Evolutionary conservation across 1,284 basidiomycete genomes (phyloP).

Genomic region (Porodaedalea pini): DNA sequence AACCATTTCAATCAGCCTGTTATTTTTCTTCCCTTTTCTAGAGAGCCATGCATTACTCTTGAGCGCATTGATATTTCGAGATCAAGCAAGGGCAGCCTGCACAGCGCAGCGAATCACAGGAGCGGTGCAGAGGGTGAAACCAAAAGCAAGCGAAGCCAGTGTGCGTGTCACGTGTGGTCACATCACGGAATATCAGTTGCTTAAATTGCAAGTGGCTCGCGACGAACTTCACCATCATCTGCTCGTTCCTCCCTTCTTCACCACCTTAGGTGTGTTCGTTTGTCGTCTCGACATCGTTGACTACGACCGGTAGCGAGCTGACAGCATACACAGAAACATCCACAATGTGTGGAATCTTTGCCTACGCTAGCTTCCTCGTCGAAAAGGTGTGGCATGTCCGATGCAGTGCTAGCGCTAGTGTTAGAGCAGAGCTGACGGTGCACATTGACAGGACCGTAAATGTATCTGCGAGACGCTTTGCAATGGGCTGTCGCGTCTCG

Average conservation of each 20-base stretch:
- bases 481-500: conserved; percentile 90
- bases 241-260: neutral
- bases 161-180: conserved; percentile 1
- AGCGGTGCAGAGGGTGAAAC: neutral
- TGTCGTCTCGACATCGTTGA: too few relatives aligned
- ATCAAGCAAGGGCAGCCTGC: neutral
- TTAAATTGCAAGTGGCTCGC: neutral
- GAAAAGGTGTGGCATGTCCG: conserved; percentile 73
- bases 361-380: conserved; percentile 89
- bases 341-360: conserved; percentile 92
- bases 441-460: conserved; percentile 70
- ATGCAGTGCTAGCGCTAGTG: conserved; percentile 19
- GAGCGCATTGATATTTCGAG: too few relatives aligned
- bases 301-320: neutral
- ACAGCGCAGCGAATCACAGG: neutral
- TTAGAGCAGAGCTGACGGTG: conserved; percentile 19
- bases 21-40: too few relatives aligned
- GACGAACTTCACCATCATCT: neutral
- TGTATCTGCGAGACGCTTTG: conserved; percentile 90
- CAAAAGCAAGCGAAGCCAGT: neutral
- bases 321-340: neutral
- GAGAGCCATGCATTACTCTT: too few relatives aligned
- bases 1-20: too few relatives aligned
- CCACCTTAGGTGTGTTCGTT: neutral
- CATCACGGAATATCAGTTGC: neutral